These are phyloP conservation scores for Tephrocybe sp. DNA, from an alignment of 768 basidiomycete species.

Conservation along the genomic window DNA sequence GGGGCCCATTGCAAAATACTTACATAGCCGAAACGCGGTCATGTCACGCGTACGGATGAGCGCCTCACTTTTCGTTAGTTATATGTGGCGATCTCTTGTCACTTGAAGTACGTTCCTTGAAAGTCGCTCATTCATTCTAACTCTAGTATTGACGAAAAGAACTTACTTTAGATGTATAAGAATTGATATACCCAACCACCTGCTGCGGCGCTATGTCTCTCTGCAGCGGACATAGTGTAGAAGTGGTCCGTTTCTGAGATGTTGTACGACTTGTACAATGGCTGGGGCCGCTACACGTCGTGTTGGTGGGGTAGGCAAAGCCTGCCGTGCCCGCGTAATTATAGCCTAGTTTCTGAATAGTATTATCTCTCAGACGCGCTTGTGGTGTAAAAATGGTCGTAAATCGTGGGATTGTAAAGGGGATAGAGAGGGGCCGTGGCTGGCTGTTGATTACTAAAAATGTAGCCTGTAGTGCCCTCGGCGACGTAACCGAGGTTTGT, in stretches of 20 bases:
- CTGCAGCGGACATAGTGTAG: constrained; percentile 19
- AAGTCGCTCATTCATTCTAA: too few species aligned
- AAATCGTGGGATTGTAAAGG: constrained; percentile 2
- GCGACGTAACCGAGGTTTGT: constrained; percentile 6
- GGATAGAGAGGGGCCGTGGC: constrained; percentile 20
- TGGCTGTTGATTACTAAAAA: constrained; percentile 9
- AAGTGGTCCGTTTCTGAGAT: constrained; percentile 18
- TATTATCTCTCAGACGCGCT: constrained; percentile 12
- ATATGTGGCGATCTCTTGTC: too few species aligned
- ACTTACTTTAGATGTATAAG: too few species aligned
- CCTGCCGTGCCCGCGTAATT: constrained; percentile 15
- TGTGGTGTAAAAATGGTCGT: constrained; percentile 23
- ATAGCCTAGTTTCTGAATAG: constrained; percentile 11
- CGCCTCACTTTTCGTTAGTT: too few species aligned
- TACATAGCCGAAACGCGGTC: too few species aligned
- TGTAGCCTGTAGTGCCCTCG: constrained; percentile 17
- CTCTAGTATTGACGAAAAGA: too few species aligned
- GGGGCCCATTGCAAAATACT: too few species aligned
- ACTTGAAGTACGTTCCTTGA: too few species aligned
- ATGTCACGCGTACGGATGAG: too few species aligned
- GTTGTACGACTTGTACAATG: constrained; percentile 22
- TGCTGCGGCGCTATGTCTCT: constrained; percentile 13
- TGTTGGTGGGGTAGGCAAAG: constrained; percentile 11
- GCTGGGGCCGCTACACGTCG: constrained; percentile 9
- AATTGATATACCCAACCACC: too few species aligned